Percentiles rank a stretch among this genome's conserved stretches.
These are phyloP conservation scores for Pyrenula aspistea DNA, from an alignment of 495 filamentous ascomycete species.

Conservation along the genomic window DNA sequence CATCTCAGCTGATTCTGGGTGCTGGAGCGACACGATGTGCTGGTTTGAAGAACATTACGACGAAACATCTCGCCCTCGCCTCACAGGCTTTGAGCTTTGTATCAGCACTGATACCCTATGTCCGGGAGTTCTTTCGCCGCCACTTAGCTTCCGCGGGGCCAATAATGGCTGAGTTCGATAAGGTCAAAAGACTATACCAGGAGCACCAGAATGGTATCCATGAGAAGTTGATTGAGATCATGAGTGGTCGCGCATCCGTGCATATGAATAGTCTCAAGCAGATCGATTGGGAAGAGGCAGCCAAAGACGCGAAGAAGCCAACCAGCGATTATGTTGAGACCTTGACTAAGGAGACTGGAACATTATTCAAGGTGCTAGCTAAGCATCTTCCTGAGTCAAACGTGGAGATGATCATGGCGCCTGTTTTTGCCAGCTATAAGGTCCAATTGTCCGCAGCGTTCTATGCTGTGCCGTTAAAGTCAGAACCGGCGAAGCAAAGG, in stretches of 20 bases:
- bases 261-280: constrained; percentile 67
- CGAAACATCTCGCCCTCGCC: constrained; percentile 86
- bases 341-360: constrained; percentile 76
- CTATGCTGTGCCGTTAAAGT: constrained; percentile 50
- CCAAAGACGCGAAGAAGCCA: constrained; percentile 17
- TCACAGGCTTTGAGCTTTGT: constrained; percentile 86
- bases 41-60: constrained; percentile 91
- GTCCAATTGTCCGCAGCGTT: constrained; percentile 73
- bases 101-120: constrained; percentile 73
- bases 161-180: constrained; percentile 84
- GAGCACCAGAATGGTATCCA: constrained; percentile 91
- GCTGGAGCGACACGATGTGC: constrained; percentile 86
- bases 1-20: constrained; percentile 86
- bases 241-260: constrained; percentile 62
- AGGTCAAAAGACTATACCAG: constrained; percentile 74
- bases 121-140: constrained; percentile 80
- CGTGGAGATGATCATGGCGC: constrained; percentile 75
- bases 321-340: constrained; percentile 81
- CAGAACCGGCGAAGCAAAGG: constrained; percentile 59
- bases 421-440: constrained; percentile 78
- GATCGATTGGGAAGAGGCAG: constrained; percentile 54
- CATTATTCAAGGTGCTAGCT: constrained; percentile 74
- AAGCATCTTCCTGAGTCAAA: constrained; percentile 73
- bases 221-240: constrained; percentile 93
- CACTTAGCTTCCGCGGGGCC: constrained; percentile 45